phyloP scores from a whole-genome alignment of 2,329 filamentous ascomycete genomes.

The Diplodia sapinea region DNA sequence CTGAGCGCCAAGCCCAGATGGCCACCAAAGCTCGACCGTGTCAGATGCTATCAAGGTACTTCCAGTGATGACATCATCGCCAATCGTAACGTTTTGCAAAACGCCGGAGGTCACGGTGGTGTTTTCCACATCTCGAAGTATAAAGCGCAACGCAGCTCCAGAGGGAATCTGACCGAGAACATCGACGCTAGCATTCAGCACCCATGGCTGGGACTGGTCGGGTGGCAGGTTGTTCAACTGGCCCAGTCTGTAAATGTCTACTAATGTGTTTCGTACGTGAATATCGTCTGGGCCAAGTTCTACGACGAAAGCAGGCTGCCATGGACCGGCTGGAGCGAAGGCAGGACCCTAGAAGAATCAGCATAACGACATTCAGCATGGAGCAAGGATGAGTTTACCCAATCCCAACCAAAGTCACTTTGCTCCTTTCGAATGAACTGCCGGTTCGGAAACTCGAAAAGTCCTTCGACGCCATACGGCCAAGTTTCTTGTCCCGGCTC shows the following conservation, averaged over 20 bases:
- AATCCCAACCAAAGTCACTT: conserved; percentile 69
- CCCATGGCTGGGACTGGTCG: conserved; percentile 63
- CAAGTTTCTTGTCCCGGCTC: conserved; percentile 58
- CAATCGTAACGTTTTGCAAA: conserved; percentile 50
- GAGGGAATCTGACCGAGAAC: conserved; percentile 57
- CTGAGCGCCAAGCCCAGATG: conserved; percentile 62
- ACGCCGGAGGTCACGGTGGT: conserved; percentile 47
- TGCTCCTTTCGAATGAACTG: conserved; percentile 67
- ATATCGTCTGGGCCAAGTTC: conserved; percentile 55
- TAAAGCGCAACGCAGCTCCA: conserved; percentile 54
- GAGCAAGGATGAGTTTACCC: conserved; percentile 27
- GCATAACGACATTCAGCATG: background rate
- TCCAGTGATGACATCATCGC: conserved; percentile 56
- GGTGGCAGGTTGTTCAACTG: conserved; percentile 65
- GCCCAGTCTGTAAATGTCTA: conserved; percentile 65
- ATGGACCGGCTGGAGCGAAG: conserved; percentile 67
- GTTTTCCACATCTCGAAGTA: conserved; percentile 54
- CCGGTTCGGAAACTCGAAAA: conserved; percentile 60
- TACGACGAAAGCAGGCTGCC: conserved; percentile 64
- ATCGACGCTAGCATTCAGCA: conserved; percentile 67
- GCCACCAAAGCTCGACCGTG: conserved; percentile 66
- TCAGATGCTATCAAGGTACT: conserved; percentile 51
- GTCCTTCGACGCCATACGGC: conserved; percentile 56
- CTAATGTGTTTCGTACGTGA: conserved; percentile 59
- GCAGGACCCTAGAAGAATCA: conserved; percentile 55